phyloP scores from a whole-genome alignment of 257 asterid species.

The Forsythia viridissima region DNA sequence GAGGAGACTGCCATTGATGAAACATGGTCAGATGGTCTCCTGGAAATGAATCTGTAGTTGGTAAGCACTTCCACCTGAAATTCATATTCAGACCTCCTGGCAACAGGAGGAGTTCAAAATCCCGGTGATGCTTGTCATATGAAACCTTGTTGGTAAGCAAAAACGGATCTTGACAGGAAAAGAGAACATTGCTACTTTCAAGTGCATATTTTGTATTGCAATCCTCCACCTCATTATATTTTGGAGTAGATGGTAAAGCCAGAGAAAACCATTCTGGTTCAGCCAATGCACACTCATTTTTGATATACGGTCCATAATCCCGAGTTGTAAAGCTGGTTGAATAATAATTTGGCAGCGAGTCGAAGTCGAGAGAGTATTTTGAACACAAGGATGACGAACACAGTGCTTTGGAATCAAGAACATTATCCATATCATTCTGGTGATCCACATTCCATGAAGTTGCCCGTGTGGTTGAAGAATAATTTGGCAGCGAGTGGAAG shows the following conservation, averaged over 20 bases:
- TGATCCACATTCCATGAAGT: slow-evolving; percentile 13
- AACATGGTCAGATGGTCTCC: slow-evolving; percentile 28
- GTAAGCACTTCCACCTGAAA: slow-evolving; percentile 36
- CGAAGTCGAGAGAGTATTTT: slow-evolving; percentile 10
- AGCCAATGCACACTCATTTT: slow-evolving; percentile 30
- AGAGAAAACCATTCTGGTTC: slow-evolving; percentile 31
- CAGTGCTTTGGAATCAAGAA: slow-evolving; percentile 9
- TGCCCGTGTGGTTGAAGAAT: neutral
- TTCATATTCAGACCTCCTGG: slow-evolving; percentile 21
- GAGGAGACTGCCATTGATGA: slow-evolving; percentile 41
- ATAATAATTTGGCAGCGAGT: slow-evolving; percentile 26
- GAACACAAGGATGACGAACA: slow-evolving; percentile 20
- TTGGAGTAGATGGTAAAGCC: slow-evolving; percentile 37
- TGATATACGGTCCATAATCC: slow-evolving; percentile 32
- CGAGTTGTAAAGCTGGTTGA: slow-evolving; percentile 24
- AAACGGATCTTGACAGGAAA: slow-evolving; percentile 31
- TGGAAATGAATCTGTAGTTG: slow-evolving; percentile 31
- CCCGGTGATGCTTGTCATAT: slow-evolving; percentile 25
- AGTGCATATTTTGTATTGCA: slow-evolving; percentile 19
- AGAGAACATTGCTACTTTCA: slow-evolving; percentile 23
- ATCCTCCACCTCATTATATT: slow-evolving; percentile 35
- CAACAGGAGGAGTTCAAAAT: slow-evolving; percentile 25
- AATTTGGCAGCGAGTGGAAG: slow-evolving; percentile 5
- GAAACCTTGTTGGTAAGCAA: slow-evolving; percentile 23
- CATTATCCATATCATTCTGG: slow-evolving; percentile 21